Evolutionary conservation across 352 stramenopile species (phyloP).

Genomic region (Globisporangium echinulatum): DNA sequence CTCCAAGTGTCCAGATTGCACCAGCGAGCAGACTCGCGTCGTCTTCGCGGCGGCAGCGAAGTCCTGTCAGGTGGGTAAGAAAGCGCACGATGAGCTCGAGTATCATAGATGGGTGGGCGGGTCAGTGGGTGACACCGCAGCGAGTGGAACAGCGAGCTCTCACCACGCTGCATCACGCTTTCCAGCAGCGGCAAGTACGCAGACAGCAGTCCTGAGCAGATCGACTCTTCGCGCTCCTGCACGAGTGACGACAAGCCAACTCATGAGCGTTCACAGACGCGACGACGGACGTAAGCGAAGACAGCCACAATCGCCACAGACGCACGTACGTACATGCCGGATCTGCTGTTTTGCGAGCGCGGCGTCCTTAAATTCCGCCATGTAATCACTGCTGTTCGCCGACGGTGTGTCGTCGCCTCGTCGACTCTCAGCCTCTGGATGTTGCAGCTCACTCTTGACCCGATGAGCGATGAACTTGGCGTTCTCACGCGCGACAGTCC

Average conservation of each 20-base stretch:
- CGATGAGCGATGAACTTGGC: neutral
- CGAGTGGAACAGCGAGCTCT: neutral
- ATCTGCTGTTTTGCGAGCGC: neutral
- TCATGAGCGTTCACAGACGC: neutral
- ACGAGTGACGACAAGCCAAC: neutral
- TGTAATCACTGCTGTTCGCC: neutral
- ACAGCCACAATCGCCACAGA: neutral
- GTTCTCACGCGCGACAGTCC: constrained; percentile 1
- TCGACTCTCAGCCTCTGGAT: neutral
- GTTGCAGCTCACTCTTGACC: constrained; percentile 1
- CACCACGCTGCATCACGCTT: constrained; percentile 4
- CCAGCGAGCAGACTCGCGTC: neutral
- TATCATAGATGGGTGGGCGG: too few relatives aligned
- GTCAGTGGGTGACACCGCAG: too few relatives aligned
- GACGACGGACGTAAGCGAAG: neutral
- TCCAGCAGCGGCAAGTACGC: constrained; percentile 11
- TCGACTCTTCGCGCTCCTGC: constrained; percentile 4
- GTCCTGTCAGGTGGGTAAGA: neutral
- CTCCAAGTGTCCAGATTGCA: constrained; percentile 11
- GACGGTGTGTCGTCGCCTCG: neutral
- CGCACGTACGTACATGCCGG: neutral
- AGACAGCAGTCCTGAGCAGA: constrained; percentile 8
- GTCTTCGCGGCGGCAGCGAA: neutral
- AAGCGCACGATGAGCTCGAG: too few relatives aligned
- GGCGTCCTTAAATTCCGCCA: neutral